Conservation (phyloP, 1,284 basidiomycete genomes). For the Ganoderma meredithae region DNA sequence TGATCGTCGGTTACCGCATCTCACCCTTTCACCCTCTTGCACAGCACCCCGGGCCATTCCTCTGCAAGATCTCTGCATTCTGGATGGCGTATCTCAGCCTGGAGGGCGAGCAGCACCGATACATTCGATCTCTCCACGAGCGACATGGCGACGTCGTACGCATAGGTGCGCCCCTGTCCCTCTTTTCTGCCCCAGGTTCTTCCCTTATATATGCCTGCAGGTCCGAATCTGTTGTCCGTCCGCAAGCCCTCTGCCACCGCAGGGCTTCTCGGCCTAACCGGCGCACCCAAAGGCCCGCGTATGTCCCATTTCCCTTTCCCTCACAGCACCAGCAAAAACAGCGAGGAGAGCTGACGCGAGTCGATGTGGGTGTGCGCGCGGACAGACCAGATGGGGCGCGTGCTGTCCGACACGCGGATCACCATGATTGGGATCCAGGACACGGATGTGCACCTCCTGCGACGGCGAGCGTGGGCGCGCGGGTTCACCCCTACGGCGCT, state of each 20-base stretch:
- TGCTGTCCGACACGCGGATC: not conserved
- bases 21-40: conserved; percentile 44
- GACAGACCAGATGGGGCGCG: not conserved
- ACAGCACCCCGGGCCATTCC: conserved; percentile 40
- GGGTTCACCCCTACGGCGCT: conserved; percentile 36
- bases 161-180: conserved; percentile 40
- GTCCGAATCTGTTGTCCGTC: conserved; percentile 42
- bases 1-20: conserved; percentile 35
- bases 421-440: conserved; percentile 29
- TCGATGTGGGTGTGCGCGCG: not conserved
- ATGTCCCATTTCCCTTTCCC: conserved; percentile 8
- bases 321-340: too few relatives aligned
- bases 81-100: conserved; percentile 31
- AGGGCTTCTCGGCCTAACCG: conserved; percentile 32
- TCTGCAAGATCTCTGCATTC: conserved; percentile 37
- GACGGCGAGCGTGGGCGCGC: conserved; percentile 37
- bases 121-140: conserved; percentile 37
- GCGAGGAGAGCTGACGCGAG: too few relatives aligned
- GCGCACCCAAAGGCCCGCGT: conserved; percentile 39
- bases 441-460: conserved; percentile 27
- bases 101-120: conserved; percentile 37
- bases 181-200: too few relatives aligned
- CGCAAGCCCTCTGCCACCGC: conserved; percentile 29
- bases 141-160: conserved; percentile 42
- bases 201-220: too few relatives aligned